Percentiles rank a stretch among this genome's conserved stretches.
These are phyloP conservation scores for Cryptococcus deneoformans DNA, from an alignment of 1,284 basidiomycete genomes.

Conservation along the genomic window DNA sequence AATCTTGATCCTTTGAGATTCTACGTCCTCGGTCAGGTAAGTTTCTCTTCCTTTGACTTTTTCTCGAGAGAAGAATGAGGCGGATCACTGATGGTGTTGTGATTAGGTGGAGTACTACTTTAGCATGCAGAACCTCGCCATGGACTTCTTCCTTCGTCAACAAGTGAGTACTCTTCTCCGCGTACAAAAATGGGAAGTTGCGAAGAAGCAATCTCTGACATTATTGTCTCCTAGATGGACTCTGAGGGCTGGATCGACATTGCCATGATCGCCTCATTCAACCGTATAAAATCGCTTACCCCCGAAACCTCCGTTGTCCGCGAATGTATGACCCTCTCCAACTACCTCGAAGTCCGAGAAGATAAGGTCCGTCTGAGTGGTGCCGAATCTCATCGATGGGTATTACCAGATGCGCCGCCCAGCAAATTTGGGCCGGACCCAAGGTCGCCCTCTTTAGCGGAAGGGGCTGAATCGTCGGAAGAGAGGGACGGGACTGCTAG, in stretches of 20 bases:
- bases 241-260: constrained; percentile 82
- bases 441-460: background rate
- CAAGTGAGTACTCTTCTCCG: constrained; percentile 53
- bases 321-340: constrained; percentile 67
- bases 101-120: constrained; percentile 74
- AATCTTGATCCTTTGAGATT: constrained; percentile 62
- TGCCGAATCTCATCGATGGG: constrained; percentile 61
- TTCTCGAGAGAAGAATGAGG: background rate
- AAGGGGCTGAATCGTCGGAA: background rate
- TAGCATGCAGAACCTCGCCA: constrained; percentile 77
- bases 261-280: constrained; percentile 76
- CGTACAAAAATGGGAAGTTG: background rate
- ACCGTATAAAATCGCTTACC: constrained; percentile 71
- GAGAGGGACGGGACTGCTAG: background rate
- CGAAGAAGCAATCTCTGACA: background rate
- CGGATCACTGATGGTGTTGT: background rate
- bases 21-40: constrained; percentile 63
- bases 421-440: constrained; percentile 22
- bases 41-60: constrained; percentile 6
- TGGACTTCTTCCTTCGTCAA: constrained; percentile 75
- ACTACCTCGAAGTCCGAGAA: constrained; percentile 66
- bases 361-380: constrained; percentile 64
- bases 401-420: constrained; percentile 64
- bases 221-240: constrained; percentile 67
- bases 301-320: constrained; percentile 63